phyloP scores from a whole-genome alignment of 495 filamentous ascomycete species.

The Aspergillus wentii region DNA sequence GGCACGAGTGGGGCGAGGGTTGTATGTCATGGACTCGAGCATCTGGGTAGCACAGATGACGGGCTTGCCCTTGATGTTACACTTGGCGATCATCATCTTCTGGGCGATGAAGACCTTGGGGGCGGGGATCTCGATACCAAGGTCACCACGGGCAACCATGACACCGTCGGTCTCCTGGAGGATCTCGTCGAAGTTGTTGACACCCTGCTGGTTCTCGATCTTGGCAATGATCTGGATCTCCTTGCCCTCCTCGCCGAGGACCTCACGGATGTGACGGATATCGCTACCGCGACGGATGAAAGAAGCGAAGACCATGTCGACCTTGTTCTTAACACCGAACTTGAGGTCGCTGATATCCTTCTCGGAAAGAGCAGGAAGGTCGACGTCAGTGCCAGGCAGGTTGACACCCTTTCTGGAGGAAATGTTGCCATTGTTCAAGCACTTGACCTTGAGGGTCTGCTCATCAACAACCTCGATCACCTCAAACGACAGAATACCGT shows the following conservation, averaged over 20 bases:
- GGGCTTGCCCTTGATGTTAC: constrained; percentile 98
- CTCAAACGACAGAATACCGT: constrained; percentile 93
- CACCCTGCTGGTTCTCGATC: constrained; percentile 98
- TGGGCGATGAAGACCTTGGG: constrained; percentile 98
- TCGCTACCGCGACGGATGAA: constrained; percentile 93
- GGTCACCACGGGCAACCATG: constrained; percentile 98
- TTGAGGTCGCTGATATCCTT: constrained; percentile 91
- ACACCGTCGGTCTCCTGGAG: constrained; percentile 95
- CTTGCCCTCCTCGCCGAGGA: constrained; percentile 87
- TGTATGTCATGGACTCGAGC: constrained; percentile 99
- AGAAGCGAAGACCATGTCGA: constrained; percentile 98
- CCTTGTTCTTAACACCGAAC: constrained; percentile 96
- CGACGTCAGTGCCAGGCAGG: constrained; percentile 95
- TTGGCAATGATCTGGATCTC: constrained; percentile 99
- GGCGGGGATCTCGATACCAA: constrained; percentile 97
- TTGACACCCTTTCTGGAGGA: constrained; percentile 98
- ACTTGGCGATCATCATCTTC: constrained; percentile 99
- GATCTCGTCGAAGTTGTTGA: constrained; percentile 99
- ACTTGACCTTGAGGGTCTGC: constrained; percentile 76
- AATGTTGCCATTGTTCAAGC: constrained; percentile 96
- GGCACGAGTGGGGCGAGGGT: constrained; percentile 93
- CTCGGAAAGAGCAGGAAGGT: constrained; percentile 95
- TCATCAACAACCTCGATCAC: constrained; percentile 84
- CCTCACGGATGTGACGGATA: constrained; percentile 84
- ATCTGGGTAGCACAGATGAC: constrained; percentile 91